phyloP scores from a whole-genome alignment of 1,284 basidiomycete species.

The Pseudozyma thailandica region DNA sequence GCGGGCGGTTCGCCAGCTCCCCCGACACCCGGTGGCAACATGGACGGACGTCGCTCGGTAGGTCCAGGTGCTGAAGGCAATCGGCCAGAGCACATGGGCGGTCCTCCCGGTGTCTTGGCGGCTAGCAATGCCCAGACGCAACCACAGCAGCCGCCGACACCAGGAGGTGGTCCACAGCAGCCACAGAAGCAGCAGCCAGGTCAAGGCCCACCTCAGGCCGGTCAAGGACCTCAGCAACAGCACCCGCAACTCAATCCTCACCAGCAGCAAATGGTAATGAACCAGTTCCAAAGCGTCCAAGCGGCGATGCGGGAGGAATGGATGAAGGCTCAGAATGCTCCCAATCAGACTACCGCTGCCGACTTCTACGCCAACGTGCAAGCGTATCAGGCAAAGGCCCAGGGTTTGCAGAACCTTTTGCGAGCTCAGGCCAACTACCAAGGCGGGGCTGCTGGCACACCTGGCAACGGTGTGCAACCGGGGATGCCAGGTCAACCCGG shows the following conservation, averaged over 20 bases:
- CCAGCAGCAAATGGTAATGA: slow-evolving; percentile 61
- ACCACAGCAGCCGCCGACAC: slow-evolving; percentile 30
- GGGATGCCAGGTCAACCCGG: slow-evolving; percentile 43
- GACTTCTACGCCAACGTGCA: slow-evolving; percentile 60
- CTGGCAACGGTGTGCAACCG: slow-evolving; percentile 26
- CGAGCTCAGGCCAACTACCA: slow-evolving; percentile 51
- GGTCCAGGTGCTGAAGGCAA: slow-evolving; percentile 33
- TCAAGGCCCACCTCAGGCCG: slow-evolving; percentile 20
- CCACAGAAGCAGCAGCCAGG: slow-evolving; percentile 26
- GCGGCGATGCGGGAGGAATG: slow-evolving; percentile 58
- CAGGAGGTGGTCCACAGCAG: slow-evolving; percentile 24
- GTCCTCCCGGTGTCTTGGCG: slow-evolving; percentile 23
- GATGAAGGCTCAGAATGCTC: slow-evolving; percentile 62
- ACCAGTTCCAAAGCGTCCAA: slow-evolving; percentile 59
- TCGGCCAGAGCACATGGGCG: slow-evolving; percentile 40
- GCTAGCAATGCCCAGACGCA: slow-evolving; percentile 25
- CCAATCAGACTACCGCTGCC: slow-evolving; percentile 54
- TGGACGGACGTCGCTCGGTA: slow-evolving; percentile 46
- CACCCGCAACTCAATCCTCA: slow-evolving; percentile 57
- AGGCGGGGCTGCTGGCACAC: slow-evolving; percentile 24
- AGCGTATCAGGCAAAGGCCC: slow-evolving; percentile 57
- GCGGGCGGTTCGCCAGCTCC: slow-evolving; percentile 37
- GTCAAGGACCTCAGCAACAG: slow-evolving; percentile 39
- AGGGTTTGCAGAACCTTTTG: slow-evolving; percentile 54
- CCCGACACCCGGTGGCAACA: slow-evolving; percentile 35